phyloP scores from a whole-genome alignment of 768 basidiomycete species.

The Mrakia hoshinonis region DNA sequence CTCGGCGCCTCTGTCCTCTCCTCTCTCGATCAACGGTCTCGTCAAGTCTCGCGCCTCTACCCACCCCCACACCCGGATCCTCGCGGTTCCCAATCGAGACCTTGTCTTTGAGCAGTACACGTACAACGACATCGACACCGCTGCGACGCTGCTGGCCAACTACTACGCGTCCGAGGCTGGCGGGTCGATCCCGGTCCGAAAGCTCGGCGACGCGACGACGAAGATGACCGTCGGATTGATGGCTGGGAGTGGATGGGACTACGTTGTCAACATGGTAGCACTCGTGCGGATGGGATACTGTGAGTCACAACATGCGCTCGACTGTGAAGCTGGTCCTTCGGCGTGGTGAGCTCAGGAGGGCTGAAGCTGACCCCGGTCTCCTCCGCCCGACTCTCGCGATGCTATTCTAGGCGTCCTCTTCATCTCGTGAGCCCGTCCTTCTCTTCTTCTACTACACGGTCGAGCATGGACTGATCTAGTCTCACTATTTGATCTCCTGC shows the following conservation, averaged over 20 bases:
- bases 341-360: neutral
- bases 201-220: slow-evolving; percentile 1
- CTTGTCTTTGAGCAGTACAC: slow-evolving; percentile 13
- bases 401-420: neutral
- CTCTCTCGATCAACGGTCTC: slow-evolving; percentile 16
- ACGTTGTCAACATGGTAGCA: slow-evolving; percentile 15
- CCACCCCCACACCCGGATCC: slow-evolving; percentile 2
- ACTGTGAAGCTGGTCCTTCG: no score
- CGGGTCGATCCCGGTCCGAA: slow-evolving; percentile 3
- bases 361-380: neutral
- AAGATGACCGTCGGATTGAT: slow-evolving; percentile 11
- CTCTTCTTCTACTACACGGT: neutral
- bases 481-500: neutral
- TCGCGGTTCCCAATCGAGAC: slow-evolving; percentile 9
- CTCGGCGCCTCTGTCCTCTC: neutral
- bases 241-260: slow-evolving; percentile 13
- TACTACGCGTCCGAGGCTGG: neutral
- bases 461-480: neutral
- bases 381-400: neutral
- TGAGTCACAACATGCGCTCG: neutral
- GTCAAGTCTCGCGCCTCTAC: neutral
- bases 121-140: slow-evolving; percentile 12
- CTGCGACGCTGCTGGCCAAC: slow-evolving; percentile 12
- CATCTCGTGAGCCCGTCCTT: neutral
- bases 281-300: slow-evolving; percentile 26